A percentile compares a stretch with the other conserved stretches of the same genome.
Evolutionary conservation across 768 basidiomycete genomes (phyloP).

Genomic region (Macrolepiota dolichaula): DNA sequence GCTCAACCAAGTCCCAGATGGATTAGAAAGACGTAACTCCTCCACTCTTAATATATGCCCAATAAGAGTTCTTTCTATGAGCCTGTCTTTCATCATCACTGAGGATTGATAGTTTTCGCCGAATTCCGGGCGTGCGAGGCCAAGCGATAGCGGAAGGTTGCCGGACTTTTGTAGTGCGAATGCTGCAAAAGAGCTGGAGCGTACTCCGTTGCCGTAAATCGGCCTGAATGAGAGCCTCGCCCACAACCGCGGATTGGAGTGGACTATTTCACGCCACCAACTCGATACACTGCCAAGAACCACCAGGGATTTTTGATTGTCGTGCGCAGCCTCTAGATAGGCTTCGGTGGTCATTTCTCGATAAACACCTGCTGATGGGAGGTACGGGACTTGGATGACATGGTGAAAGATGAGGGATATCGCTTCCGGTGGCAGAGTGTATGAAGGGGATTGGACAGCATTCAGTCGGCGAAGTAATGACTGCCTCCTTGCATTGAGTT

Average conservation of each 20-base stretch:
- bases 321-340: neutral
- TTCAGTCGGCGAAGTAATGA: neutral
- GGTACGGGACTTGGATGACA: too few species aligned
- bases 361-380: too few species aligned
- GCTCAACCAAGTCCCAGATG: neutral
- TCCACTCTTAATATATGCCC: neutral
- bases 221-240: neutral
- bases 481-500: neutral
- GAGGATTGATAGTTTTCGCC: too few species aligned
- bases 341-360: too few species aligned
- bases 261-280: neutral
- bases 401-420: conserved; percentile 4
- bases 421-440: neutral
- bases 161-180: neutral
- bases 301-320: neutral
- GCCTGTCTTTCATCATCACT: neutral
- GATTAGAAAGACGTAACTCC: neutral
- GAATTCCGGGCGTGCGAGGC: neutral
- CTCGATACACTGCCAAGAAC: neutral
- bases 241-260: neutral
- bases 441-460: neutral
- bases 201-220: neutral
- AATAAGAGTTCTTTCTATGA: neutral
- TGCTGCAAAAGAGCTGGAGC: neutral
- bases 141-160: neutral